Base-by-base conservation (phyloP, 2,329 filamentous ascomycete species). In the Graphilbum sp. region DNA sequence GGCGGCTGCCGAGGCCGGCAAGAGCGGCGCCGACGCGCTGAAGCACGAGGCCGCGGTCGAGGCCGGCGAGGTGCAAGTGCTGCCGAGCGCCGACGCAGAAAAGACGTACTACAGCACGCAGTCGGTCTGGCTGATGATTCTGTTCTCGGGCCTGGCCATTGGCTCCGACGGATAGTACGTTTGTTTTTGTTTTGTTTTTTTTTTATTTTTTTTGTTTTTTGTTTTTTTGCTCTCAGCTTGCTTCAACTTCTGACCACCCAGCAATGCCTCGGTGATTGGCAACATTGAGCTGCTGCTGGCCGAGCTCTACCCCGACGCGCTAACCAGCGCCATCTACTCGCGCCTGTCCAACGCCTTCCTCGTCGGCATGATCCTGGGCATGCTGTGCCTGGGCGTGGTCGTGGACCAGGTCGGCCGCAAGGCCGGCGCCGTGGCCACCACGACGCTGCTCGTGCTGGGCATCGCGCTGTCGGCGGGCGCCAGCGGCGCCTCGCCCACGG, bases 361-460 rank as follows among this genome's bases (percentile, higher is more conserved):
- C 5, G 62, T 72, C 36, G 70, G 69, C 34, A 63, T 67, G 51
- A 69, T 71, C 39, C 52, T 71, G 36, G 69, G 69, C 36, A 73
- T 72, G 61, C 50, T 72, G 8, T 53, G 62, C 44, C 70, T 72
- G 41, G 66, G 67, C 7, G 52, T 61, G 10, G 47, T 65, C 7
- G 63, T 66, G 43, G 67, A 69, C 47, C 58, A 61, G 16, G 46
- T 69, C 5, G 66, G 67, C n/a, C 57, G 66, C 30, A 58, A 61
- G 32, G 66, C 59, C 0, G 66, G 65, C 12, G 59, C 62, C 30
- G 50, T 69, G 4, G 54, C 57, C 5, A 61, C 66, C 0, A 69
- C 66, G 0, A 36, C 57, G 5, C 54, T 66, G 34, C 51, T 67
- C 6, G 52, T 62, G 6, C 36, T 48, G 16, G 65, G 64, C 19